Evolutionary conservation across 108 stramenopile species (phyloP), one percentile per base, ranked within the genome.

Genomic region (Nannochloropsis oceanica): DNA sequence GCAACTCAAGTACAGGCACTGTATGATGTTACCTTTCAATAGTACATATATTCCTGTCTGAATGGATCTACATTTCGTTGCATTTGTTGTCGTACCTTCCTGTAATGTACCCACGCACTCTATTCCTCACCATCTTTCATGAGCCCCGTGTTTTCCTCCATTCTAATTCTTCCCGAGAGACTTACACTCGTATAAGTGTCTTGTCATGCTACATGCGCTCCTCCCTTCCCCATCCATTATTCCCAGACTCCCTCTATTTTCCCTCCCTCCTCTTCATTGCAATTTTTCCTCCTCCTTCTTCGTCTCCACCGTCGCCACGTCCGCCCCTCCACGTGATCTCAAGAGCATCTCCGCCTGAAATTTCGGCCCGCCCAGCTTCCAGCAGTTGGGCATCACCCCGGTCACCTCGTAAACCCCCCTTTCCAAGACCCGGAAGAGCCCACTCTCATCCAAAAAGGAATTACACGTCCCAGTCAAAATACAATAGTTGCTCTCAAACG

Each of bases 401-500:
- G 93, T 95, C 43, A 84, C 26, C 43, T 94, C 84, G 89, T 94
- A 96, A 44, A 96, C 87, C 83, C 89, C 86, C 79, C 92, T 90
- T 86, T 96, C 96, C 87, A 96, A 25, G 84, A 91, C 84, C 43
- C 96, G 92, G 85, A 95, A 96, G 90, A 96, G 92, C 11, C 94
- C 93, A 13, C 90, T 91, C 44, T 92, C 84, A 81, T 96, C 96
- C 87, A 96, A 85, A 0, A 87, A 34, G 13, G 86, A 84, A 83
- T 95, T 96, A 82, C 94, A 95, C 14, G 91, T 11, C 9, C 96
- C 96, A 24, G 89, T 93, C 9, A 96, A 90, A 85, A 96, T 96
- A 83, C 95, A 95, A 86, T 96, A 96, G 27, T 96, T 96, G 9
- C 94, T 94, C 85, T 95, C 95, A 84, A 93, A 96, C 0, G 96